phyloP scores from a whole-genome alignment of 306 rosid genomes.

The Cicer pinnatifidum region DNA sequence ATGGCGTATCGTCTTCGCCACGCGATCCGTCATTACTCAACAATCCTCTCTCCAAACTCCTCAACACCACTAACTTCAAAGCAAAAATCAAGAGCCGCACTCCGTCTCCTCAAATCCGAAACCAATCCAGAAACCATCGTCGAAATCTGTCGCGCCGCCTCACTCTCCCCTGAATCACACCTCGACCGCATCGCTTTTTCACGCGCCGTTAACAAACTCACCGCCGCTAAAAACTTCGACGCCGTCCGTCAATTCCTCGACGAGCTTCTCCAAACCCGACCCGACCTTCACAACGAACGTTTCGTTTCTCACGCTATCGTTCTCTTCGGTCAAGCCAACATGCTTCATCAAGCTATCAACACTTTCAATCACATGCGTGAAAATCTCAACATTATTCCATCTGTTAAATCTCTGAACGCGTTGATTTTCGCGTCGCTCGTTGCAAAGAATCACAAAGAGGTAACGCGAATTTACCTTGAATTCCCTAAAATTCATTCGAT shows the following conservation, averaged over 20 bases:
- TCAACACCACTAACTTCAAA: constrained; percentile 53
- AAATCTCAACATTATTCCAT: constrained; percentile 49
- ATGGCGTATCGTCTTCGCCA: constrained; percentile 63
- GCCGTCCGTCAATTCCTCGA: constrained; percentile 61
- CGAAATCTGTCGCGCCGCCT: constrained; percentile 76
- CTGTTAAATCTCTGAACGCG: constrained; percentile 70
- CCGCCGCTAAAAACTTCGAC: constrained; percentile 60
- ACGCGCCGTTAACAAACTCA: constrained; percentile 67
- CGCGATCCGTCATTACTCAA: constrained; percentile 46
- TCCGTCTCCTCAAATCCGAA: constrained; percentile 69
- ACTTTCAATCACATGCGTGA: constrained; percentile 54
- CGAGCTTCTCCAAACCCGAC: constrained; percentile 59
- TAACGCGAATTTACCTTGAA: constrained; percentile 60
- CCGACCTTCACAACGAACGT: constrained; percentile 71
- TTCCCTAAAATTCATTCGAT: constrained; percentile 65
- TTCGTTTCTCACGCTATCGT: constrained; percentile 65
- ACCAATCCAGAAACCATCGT: constrained; percentile 67
- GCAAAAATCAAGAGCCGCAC: constrained; percentile 59
- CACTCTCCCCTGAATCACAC: constrained; percentile 67
- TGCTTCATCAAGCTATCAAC: constrained; percentile 64
- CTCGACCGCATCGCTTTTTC: constrained; percentile 75
- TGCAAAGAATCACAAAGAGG: constrained; percentile 65
- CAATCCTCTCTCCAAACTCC: constrained; percentile 63
- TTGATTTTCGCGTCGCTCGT: constrained; percentile 61
- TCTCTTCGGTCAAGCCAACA: constrained; percentile 79